Evolutionary conservation across 2,329 filamentous ascomycete species (phyloP).

Genomic region (Neofusicoccum cordaticola): DNA sequence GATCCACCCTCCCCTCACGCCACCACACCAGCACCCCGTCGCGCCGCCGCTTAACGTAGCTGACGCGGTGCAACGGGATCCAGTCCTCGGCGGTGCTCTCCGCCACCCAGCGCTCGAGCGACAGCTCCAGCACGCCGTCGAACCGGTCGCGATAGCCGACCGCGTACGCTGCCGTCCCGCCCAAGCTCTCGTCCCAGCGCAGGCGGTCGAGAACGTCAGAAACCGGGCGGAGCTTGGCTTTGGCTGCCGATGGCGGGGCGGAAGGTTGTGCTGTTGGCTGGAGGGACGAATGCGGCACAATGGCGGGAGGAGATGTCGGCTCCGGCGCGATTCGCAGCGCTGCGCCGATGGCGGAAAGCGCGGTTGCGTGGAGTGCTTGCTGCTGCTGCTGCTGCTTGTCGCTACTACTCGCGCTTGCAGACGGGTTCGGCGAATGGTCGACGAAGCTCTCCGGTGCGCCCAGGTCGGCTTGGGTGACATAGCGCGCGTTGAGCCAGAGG

Average conservation of each 20-base stretch:
- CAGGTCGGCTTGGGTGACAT: background rate
- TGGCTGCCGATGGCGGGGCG: background rate
- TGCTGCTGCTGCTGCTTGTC: background rate
- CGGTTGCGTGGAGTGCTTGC: background rate
- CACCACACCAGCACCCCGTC: constrained; percentile 42
- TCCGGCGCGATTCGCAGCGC: background rate
- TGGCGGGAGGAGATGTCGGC: background rate
- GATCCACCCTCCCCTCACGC: constrained; percentile 38
- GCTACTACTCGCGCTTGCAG: background rate
- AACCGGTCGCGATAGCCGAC: constrained; percentile 51
- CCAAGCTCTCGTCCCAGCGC: constrained; percentile 37
- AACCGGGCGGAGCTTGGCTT: constrained; percentile 19
- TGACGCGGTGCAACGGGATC: constrained; percentile 49
- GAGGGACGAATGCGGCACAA: background rate
- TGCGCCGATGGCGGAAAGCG: constrained; percentile 1
- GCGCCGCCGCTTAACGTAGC: constrained; percentile 22
- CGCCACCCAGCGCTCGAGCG: constrained; percentile 45
- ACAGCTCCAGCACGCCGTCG: constrained; percentile 42
- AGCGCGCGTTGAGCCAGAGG: constrained; percentile 15
- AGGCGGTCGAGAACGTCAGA: constrained; percentile 43
- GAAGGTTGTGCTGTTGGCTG: background rate
- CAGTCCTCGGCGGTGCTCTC: constrained; percentile 51
- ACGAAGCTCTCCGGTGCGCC: background rate
- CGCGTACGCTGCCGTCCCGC: constrained; percentile 35
- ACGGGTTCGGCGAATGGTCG: background rate